These are phyloP conservation scores for Podaxis sp. DNA, from an alignment of 768 basidiomycete species.

Conservation along the genomic window DNA sequence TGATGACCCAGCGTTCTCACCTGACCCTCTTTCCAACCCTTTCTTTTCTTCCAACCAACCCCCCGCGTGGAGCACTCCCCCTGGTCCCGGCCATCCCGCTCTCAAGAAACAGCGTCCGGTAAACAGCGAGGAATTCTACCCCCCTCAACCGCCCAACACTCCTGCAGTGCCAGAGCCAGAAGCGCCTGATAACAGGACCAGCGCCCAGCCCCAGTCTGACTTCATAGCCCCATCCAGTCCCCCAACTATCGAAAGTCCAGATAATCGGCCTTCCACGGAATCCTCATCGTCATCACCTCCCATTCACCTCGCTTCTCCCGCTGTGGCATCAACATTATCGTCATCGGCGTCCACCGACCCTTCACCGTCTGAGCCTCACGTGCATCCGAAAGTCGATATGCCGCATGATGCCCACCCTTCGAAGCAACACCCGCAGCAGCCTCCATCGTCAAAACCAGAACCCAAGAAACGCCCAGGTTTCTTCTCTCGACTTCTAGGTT, in stretches of 20 bases:
- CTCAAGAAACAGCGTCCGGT: conserved; percentile 23
- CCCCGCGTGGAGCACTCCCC: conserved; percentile 23
- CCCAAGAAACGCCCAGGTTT: conserved; percentile 15
- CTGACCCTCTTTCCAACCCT: conserved; percentile 52
- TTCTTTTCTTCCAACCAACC: conserved; percentile 31
- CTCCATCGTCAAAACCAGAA: conserved; percentile 13
- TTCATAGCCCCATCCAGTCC: conserved; percentile 26
- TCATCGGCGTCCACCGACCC: conserved; percentile 3
- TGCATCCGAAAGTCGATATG: conserved; percentile 12
- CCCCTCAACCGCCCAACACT: conserved; percentile 10
- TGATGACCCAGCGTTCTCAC: conserved; percentile 59
- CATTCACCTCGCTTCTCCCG: conserved; percentile 14
- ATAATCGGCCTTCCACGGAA: conserved; percentile 2
- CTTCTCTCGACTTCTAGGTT: conserved; percentile 12
- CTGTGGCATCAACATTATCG: not conserved
- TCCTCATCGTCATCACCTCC: conserved; percentile 18
- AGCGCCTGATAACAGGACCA: conserved; percentile 11
- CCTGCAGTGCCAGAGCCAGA: conserved; percentile 14
- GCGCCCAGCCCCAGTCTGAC: conserved; percentile 27
- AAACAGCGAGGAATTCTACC: conserved; percentile 7
- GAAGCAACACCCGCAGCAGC: conserved; percentile 1
- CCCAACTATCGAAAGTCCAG: conserved; percentile 7
- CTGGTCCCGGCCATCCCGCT: conserved; percentile 31
- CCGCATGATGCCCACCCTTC: conserved; percentile 11
- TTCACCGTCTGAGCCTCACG: conserved; percentile 6